These are phyloP conservation scores for Rosa persica DNA, from an alignment of 306 rosid species.

Conservation along the genomic window DNA sequence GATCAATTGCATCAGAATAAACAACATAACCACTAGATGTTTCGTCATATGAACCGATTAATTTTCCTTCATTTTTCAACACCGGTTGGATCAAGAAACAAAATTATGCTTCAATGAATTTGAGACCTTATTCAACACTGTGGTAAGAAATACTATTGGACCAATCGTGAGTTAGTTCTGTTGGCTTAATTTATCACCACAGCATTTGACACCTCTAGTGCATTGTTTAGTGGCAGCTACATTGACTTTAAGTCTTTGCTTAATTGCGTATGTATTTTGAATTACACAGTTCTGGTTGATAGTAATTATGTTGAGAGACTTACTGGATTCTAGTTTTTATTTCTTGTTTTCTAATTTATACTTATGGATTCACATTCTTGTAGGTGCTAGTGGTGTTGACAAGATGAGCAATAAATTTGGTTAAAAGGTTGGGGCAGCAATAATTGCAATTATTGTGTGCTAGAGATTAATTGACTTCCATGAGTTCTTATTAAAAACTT, in stretches of 20 bases:
- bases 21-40: background rate
- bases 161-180: background rate
- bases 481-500: background rate
- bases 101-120: background rate
- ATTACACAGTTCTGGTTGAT: background rate
- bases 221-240: background rate
- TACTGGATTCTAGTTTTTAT: background rate
- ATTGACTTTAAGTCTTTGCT: background rate
- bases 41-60: background rate
- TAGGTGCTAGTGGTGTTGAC: background rate
- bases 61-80: background rate
- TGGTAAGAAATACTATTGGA: background rate
- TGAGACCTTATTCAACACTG: background rate
- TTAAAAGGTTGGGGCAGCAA: background rate
- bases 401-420: background rate
- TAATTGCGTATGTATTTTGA: background rate
- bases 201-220: background rate
- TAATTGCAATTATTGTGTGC: background rate
- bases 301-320: background rate
- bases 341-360: background rate
- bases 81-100: background rate
- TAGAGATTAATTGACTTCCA: background rate
- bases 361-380: background rate
- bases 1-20: background rate
- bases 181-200: background rate